These are phyloP conservation scores for Apiospora malaysiana DNA, from an alignment of 2,329 filamentous ascomycete species.

Conservation along the genomic window DNA sequence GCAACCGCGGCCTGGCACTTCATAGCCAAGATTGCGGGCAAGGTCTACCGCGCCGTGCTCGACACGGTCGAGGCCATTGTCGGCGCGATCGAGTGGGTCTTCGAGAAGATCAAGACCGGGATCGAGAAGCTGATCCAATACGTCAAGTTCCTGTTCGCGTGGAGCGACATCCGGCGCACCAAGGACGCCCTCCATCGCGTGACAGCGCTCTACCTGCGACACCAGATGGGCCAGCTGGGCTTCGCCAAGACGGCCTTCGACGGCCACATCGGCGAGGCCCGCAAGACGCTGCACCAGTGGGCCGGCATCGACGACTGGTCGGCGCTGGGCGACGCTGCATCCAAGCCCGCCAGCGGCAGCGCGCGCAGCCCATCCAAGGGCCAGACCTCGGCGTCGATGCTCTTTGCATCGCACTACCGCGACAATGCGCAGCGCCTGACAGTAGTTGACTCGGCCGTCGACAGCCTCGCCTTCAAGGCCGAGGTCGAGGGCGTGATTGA, in stretches of 20 bases:
- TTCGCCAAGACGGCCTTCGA: neutral
- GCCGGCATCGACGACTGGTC: neutral
- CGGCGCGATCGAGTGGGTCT: neutral
- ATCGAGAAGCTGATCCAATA: conserved; percentile 2
- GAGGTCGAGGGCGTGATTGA: neutral
- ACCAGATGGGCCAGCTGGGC: neutral
- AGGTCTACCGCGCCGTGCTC: conserved; percentile 10
- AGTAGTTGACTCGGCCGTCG: neutral
- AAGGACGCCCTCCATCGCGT: neutral
- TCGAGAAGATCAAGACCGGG: neutral
- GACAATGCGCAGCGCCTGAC: neutral
- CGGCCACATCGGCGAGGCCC: neutral
- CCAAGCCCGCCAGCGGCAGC: neutral
- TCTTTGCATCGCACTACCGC: neutral
- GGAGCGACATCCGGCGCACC: neutral
- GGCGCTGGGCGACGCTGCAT: neutral
- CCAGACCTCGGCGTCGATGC: neutral
- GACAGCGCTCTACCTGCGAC: neutral
- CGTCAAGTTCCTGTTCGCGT: neutral
- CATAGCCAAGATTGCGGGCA: neutral
- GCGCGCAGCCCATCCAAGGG: neutral
- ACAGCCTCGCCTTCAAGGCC: neutral
- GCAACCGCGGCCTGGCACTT: neutral
- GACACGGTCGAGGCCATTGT: neutral
- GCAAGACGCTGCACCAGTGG: neutral